Evolutionary conservation across 2,329 filamentous ascomycete genomes (phyloP).

Genomic region (Ceratocystis colombiana): DNA sequence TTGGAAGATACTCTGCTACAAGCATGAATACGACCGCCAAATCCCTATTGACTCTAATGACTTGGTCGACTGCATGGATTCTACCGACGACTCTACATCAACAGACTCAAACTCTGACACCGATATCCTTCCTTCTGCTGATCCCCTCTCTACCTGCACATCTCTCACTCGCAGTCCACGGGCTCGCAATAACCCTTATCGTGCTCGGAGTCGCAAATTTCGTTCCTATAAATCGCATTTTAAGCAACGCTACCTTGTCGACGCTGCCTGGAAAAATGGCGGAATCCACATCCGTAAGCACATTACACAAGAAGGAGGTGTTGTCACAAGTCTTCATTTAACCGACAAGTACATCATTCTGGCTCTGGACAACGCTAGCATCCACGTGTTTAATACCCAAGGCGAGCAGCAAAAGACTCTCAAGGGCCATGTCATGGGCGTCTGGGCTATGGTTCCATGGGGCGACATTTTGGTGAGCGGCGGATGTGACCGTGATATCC

Average conservation of each 20-base stretch:
- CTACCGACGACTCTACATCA: slow-evolving; percentile 2
- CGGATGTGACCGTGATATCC: slow-evolving; percentile 90
- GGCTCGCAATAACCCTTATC: background rate
- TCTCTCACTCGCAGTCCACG: slow-evolving; percentile 30
- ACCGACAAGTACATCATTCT: slow-evolving; percentile 96
- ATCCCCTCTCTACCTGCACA: background rate
- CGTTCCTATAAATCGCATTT: slow-evolving; percentile 93
- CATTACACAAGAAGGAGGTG: slow-evolving; percentile 91
- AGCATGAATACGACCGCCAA: slow-evolving; percentile 70
- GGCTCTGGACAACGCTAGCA: slow-evolving; percentile 94
- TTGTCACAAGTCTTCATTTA: slow-evolving; percentile 89
- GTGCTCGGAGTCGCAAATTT: slow-evolving; percentile 44
- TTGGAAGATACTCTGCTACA: slow-evolving; percentile 94
- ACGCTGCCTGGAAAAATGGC: slow-evolving; percentile 90
- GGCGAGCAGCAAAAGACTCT: slow-evolving; percentile 81
- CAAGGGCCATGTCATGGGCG: slow-evolving; percentile 95
- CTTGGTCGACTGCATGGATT: background rate
- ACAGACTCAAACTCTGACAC: background rate
- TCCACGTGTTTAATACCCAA: slow-evolving; percentile 92
- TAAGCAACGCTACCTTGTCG: slow-evolving; percentile 93
- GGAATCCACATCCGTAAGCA: slow-evolving; percentile 74
- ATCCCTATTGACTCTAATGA: slow-evolving; percentile 39
- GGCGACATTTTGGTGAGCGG: slow-evolving; percentile 90
- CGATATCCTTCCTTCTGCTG: no score
- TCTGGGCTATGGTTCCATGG: slow-evolving; percentile 99